phyloP scores from a whole-genome alignment of 352 stramenopile species.

The Globisporangium perplexum region DNA sequence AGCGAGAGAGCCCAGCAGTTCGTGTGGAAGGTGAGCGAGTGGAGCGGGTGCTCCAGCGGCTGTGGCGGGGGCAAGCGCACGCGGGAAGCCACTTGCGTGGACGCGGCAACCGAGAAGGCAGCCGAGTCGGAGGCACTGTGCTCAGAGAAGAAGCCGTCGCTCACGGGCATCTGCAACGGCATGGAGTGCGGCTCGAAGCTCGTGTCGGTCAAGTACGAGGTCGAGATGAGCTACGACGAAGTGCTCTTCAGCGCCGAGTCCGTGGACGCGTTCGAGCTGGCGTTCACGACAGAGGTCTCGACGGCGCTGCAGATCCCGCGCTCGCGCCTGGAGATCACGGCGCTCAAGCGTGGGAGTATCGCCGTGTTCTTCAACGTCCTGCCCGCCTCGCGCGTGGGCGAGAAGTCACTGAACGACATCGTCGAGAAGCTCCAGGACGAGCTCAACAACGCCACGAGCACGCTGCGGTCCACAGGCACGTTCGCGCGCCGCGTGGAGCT shows the following conservation, averaged over 20 bases:
- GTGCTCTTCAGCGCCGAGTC: slow-evolving; percentile 54
- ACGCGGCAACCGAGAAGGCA: slow-evolving; percentile 19
- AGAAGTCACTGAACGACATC: slow-evolving; percentile 63
- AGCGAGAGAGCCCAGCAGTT: slow-evolving; percentile 26
- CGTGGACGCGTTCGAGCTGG: slow-evolving; percentile 46
- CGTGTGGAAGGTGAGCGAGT: slow-evolving; percentile 51
- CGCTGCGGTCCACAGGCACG: slow-evolving; percentile 56
- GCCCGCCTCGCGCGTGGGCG: slow-evolving; percentile 44
- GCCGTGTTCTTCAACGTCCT: slow-evolving; percentile 63
- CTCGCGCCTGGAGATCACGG: slow-evolving; percentile 48
- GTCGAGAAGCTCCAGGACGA: slow-evolving; percentile 54
- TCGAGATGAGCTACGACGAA: slow-evolving; percentile 75
- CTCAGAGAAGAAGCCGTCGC: slow-evolving; percentile 31
- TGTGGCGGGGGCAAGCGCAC: slow-evolving; percentile 55
- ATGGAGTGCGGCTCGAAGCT: slow-evolving; percentile 74
- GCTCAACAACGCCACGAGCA: slow-evolving; percentile 46
- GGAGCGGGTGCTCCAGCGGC: slow-evolving; percentile 49
- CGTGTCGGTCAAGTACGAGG: slow-evolving; percentile 55
- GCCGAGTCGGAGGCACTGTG: slow-evolving; percentile 27
- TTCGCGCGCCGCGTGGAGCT: slow-evolving; percentile 58
- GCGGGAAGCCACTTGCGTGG: slow-evolving; percentile 33
- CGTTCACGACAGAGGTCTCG: slow-evolving; percentile 62
- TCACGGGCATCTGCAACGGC: slow-evolving; percentile 65
- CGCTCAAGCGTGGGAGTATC: slow-evolving; percentile 52
- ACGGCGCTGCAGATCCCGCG: slow-evolving; percentile 52